Percentiles rank a stretch among this genome's conserved stretches.
These are phyloP conservation scores for Yamadazyma friedrichii DNA, from an alignment of 1,139 yeast genomes.

Conservation along the genomic window DNA sequence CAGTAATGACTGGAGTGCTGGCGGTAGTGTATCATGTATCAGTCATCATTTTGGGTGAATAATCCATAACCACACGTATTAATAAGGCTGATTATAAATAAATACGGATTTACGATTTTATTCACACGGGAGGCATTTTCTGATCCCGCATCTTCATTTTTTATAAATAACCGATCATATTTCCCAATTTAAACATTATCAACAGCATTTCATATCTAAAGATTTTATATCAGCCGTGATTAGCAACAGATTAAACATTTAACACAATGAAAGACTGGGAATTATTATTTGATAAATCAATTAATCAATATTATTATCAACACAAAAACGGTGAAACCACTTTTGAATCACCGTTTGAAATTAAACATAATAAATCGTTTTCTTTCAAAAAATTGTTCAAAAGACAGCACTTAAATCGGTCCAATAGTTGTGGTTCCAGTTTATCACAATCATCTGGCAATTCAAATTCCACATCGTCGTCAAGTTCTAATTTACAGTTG, in stretches of 20 bases:
- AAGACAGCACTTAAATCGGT: neutral
- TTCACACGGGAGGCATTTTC: too few relatives aligned
- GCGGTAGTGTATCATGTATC: too few relatives aligned
- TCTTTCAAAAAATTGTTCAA: neutral
- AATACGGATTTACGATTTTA: too few relatives aligned
- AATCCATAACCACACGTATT: too few relatives aligned
- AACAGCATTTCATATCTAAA: neutral
- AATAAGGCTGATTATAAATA: too few relatives aligned
- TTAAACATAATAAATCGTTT: constrained; percentile 14
- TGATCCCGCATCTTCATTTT: too few relatives aligned
- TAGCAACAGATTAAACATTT: neutral
- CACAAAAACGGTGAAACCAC: constrained; percentile 30
- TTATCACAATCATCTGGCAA: neutral
- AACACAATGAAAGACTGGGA: constrained; percentile 18
- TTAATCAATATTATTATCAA: constrained; percentile 38
- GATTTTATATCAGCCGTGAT: neutral
- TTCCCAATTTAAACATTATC: neutral
- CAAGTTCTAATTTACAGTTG: neutral
- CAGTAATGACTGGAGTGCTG: too few relatives aligned
- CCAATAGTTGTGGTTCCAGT: neutral
- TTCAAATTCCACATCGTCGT: neutral
- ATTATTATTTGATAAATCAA: constrained; percentile 29
- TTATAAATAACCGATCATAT: too few relatives aligned
- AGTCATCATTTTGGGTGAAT: too few relatives aligned
- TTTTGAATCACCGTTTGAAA: constrained; percentile 45